Base-by-base conservation (phyloP, 768 basidiomycete species). In the Trametes cinnabarina region DNA sequence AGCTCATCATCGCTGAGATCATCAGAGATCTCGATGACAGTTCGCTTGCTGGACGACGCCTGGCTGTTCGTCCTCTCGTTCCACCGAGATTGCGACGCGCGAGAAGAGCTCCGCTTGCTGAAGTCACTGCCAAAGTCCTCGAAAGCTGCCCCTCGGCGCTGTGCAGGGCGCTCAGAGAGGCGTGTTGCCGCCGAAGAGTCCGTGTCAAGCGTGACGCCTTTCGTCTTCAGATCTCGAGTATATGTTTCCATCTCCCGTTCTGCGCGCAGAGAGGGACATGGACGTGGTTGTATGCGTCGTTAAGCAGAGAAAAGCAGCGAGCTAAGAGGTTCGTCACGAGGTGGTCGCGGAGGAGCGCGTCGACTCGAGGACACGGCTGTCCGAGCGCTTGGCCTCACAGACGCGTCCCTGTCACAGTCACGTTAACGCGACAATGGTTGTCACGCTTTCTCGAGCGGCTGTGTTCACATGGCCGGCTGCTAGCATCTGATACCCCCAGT, bases 61-160 rank as follows among this genome's bases (percentile, higher is more conserved):
- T 43, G 42, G 30, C 22, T 57, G 23, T 23, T 19, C 2, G 46
- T 20, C 20, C 10, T 4, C 20, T 34, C 23, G 10, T 9, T 25
- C 7, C 23, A 37, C 12, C 23, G 30, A 55, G 26, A 25, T n/a
- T 26, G 23, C 10, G 47, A 46, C 5, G 23, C 34, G 14, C 51
- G 43, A 41, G 51, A 47, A 17, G 51, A 32, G n/a, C 19, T 34
- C 32, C 42, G 50, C 1, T 20, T 17, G 1, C 12, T 44, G 32
- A 67, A 69, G 51, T 62, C 64, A 50, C 64, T 69, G 9, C 66
- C 64, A 14, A 63, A 47, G 49, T 67, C 66, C n/a, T 63, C 63
- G 40, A 58, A 65, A 3, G 34, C 47, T 1, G 49, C 41, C 1
- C 40, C 47, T 17, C 28, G 15, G 15, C 46, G 34, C 28, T 23